These are phyloP conservation scores for Tilletia setariae DNA, from an alignment of 1,284 basidiomycete genomes.

Conservation along the genomic window DNA sequence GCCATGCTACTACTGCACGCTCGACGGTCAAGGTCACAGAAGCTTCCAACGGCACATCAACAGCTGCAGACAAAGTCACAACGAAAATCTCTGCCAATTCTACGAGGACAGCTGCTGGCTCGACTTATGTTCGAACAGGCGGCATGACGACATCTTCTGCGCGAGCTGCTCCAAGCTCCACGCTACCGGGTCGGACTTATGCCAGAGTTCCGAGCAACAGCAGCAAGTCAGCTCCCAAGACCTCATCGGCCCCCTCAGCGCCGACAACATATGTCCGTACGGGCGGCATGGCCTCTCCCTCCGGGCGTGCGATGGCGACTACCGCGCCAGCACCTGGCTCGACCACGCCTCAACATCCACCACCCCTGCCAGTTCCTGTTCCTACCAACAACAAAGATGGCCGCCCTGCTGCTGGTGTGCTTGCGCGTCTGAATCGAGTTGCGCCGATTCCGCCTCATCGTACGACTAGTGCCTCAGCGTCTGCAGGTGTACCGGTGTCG, in stretches of 20 bases:
- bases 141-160: constrained; percentile 4
- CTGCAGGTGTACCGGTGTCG: background rate
- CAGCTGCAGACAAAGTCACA: too few relatives aligned
- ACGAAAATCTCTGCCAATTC: too few relatives aligned
- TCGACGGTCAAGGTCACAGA: too few relatives aligned
- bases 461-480: background rate
- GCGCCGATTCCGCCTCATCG: background rate
- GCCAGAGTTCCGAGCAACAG: too few relatives aligned
- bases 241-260: too few relatives aligned
- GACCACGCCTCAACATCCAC: background rate
- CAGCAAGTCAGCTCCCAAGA: too few relatives aligned
- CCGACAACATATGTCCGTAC: background rate
- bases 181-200: background rate
- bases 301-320: background rate
- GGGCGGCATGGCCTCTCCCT: constrained; percentile 9
- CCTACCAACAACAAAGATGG: background rate
- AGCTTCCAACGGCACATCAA: too few relatives aligned
- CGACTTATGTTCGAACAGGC: constrained; percentile 4
- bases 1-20: too few relatives aligned
- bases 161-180: background rate
- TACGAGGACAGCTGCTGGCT: too few relatives aligned
- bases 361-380: background rate
- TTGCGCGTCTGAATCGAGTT: constrained; percentile 9
- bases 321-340: background rate
- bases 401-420: background rate